Evolutionary conservation across 164 flowering plant species (phyloP), one percentile per base, ranked within the genome.

Genomic region (Annona squamosa): DNA sequence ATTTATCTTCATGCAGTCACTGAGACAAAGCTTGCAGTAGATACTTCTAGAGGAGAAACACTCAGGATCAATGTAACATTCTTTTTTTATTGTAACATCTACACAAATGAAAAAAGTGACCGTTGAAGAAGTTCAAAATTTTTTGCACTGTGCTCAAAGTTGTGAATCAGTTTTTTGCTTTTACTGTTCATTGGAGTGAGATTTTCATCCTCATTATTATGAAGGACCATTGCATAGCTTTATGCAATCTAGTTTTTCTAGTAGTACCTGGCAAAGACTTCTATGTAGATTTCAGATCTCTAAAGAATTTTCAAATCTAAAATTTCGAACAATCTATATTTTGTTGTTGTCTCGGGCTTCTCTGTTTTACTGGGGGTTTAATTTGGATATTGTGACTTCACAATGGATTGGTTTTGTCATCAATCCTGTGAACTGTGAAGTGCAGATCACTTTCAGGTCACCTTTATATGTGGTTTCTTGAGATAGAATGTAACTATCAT

Each of bases 21-120:
- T 7, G 82, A 77, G 63, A 69, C 78, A 42, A 75, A 75, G 71
- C 77, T 82, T 17, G 63, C 52, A 16, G 84, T 82, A 19, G 84
- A 79, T 73, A 79, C 79, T 62, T 77, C 82, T 12, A 77, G 84
- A 75, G 84, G 82, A 74, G 82, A 75, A 75, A 82, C 77, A 46
- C 78, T 82, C 9, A 75, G 78, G 13, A 76, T 82, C 69, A 79
- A 82, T 64, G 84, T 82, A 72, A 46, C 56, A 18, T 43, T 26
- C 63, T 48, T 62, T 16, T 7, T 68, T 48, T 47, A 65, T 19
- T 68, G 70, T n/a, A 68, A 9, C 26, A 45, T 10, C 17, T n/a
- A 2, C 2, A 52, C 9, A 52, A 52, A 16, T 52, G 13, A 66
- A 1, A 66, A 1, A 44, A 37, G 7, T 66, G 46, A 13, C 37